Evolutionary conservation across 2,329 filamentous ascomycete genomes (phyloP).

Genomic region (Chrysoporthe cubensis): DNA sequence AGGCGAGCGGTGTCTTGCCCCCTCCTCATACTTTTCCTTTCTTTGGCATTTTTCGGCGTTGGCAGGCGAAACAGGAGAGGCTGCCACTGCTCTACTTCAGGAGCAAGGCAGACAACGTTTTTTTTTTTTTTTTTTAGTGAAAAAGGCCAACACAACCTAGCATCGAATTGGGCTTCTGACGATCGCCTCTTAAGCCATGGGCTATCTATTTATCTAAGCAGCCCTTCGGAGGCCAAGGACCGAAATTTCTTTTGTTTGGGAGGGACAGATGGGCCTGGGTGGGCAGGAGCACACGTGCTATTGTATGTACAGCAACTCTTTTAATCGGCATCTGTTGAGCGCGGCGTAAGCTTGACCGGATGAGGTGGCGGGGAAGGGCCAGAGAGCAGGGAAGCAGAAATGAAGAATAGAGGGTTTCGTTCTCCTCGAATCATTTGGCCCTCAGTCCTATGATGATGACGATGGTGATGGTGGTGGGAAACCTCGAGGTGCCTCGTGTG

Average conservation of each 20-base stretch:
- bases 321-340: conserved; percentile 42
- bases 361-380: conserved; percentile 3
- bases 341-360: conserved; percentile 36
- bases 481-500: not conserved
- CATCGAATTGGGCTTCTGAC: not conserved
- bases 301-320: conserved; percentile 28
- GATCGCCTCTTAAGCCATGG: not conserved
- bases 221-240: not conserved
- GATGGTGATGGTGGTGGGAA: not conserved
- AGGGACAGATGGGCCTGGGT: conserved; percentile 3
- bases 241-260: conserved; percentile 25
- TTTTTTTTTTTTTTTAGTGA: not conserved
- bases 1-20: conserved; percentile 5
- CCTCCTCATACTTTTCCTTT: not conserved
- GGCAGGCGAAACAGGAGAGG: conserved; percentile 23
- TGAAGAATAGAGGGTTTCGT: not conserved
- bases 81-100: conserved; percentile 15
- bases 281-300: conserved; percentile 13
- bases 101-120: not conserved
- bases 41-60: conserved; percentile 30
- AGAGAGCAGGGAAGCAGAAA: conserved; percentile 2
- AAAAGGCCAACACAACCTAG: not conserved
- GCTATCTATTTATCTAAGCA: not conserved
- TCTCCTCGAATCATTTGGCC: not conserved
- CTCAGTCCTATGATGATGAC: not conserved